Evolutionary conservation across 805 yeast genomes (phyloP).

Genomic region (Candida pseudoglaebosa): DNA sequence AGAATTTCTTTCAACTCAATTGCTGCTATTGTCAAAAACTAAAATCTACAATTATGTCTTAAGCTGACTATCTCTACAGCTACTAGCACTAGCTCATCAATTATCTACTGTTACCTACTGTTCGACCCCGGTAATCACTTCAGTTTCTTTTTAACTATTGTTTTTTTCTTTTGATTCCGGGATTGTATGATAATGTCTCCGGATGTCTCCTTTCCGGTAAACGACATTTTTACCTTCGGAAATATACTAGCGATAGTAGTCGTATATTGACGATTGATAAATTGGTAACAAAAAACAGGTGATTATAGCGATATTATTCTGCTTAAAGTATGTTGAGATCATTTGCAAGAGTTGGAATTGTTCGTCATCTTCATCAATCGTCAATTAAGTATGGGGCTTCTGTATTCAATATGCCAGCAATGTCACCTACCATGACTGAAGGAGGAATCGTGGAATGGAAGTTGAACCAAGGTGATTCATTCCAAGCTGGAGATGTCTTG

Average conservation of each 20-base stretch:
- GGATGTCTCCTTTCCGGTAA: conserved; percentile 3
- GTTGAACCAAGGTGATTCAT: conserved; percentile 63
- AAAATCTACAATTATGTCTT: too few relatives aligned
- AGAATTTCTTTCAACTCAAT: too few relatives aligned
- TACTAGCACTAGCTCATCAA: too few relatives aligned
- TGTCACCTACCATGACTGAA: conserved; percentile 98
- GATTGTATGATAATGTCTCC: neutral
- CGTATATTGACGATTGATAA: too few relatives aligned
- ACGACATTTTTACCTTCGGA: conserved; percentile 2
- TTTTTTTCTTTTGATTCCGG: too few relatives aligned
- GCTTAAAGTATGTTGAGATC: conserved; percentile 1
- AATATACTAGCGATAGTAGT: neutral
- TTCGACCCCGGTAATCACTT: too few relatives aligned
- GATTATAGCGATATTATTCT: too few relatives aligned
- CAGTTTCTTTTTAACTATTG: too few relatives aligned
- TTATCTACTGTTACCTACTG: too few relatives aligned
- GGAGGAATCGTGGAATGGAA: conserved; percentile 94
- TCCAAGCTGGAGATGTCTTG: conserved; percentile 76
- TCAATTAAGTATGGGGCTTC: conserved; percentile 29
- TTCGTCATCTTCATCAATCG: conserved; percentile 7
- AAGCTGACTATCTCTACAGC: neutral
- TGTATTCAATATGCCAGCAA: conserved; percentile 89
- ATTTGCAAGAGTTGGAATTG: neutral
- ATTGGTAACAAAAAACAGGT: too few relatives aligned
- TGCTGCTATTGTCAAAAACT: too few relatives aligned